These are phyloP conservation scores for Lepiota brunneoincarnata DNA, from an alignment of 768 basidiomycete genomes.

Conservation along the genomic window DNA sequence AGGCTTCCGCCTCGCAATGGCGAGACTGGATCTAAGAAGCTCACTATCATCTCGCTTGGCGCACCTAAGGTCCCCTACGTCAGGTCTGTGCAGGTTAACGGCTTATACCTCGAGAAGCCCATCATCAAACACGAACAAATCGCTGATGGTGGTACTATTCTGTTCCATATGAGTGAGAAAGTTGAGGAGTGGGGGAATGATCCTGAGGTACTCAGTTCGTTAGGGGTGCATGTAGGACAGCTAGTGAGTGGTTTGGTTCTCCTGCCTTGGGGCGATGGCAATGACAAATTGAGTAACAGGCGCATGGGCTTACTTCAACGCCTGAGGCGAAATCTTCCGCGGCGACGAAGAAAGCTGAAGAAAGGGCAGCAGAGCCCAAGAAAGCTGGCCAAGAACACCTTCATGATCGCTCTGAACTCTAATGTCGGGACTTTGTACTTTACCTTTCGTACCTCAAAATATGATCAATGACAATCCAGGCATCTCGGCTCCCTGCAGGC, in stretches of 20 bases:
- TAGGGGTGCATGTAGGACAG: slow-evolving; percentile 1
- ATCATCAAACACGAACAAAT: slow-evolving; percentile 63
- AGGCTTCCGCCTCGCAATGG: slow-evolving; percentile 32
- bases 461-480: no score
- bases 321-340: not conserved
- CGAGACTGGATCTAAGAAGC: slow-evolving; percentile 18
- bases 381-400: not conserved
- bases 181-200: slow-evolving; percentile 32
- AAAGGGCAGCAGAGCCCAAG: not conserved
- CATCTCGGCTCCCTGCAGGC: not conserved
- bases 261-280: not conserved
- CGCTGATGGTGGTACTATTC: slow-evolving; percentile 46
- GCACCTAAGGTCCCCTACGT: slow-evolving; percentile 60
- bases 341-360: not conserved
- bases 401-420: slow-evolving; percentile 2
- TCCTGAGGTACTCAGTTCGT: slow-evolving; percentile 16
- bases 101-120: slow-evolving; percentile 36
- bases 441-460: no score
- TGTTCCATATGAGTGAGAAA: slow-evolving; percentile 60
- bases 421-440: not conserved
- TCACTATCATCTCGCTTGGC: slow-evolving; percentile 54
- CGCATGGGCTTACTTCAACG: not conserved
- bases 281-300: not conserved
- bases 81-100: slow-evolving; percentile 55
- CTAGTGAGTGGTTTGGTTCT: not conserved